Conservation (phyloP, 2,329 filamentous ascomycete species). For the Colletotrichum godetiae region DNA sequence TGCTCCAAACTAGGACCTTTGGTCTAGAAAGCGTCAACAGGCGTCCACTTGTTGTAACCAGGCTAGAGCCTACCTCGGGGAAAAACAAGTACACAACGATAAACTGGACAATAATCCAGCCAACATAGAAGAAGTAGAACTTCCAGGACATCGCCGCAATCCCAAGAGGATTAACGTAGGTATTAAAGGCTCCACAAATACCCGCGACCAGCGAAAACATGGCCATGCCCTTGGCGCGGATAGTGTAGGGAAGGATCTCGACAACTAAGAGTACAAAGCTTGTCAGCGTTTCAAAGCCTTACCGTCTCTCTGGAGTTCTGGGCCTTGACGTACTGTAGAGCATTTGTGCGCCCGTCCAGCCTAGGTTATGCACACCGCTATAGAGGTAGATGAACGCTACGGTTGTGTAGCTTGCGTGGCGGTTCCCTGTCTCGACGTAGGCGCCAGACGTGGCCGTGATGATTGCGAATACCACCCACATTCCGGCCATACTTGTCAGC, state of each 20-base stretch:
- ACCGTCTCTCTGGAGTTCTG: too few relatives aligned
- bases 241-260: conserved; percentile 64
- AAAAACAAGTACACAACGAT: conserved; percentile 49
- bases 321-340: conserved; percentile 13
- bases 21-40: conserved; percentile 25
- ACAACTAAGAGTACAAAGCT: conserved; percentile 37
- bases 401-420: conserved; percentile 20
- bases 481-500: conserved; percentile 30
- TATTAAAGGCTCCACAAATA: conserved; percentile 41
- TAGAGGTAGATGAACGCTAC: conserved; percentile 33
- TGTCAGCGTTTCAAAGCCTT: background rate
- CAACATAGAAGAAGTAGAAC: conserved; percentile 68
- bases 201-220: conserved; percentile 38
- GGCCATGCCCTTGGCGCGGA: conserved; percentile 61
- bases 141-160: conserved; percentile 61
- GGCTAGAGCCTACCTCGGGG: conserved; percentile 27
- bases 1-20: conserved; percentile 38
- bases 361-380: conserved; percentile 33
- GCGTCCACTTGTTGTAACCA: fast-evolving
- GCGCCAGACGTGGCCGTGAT: conserved; percentile 29
- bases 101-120: conserved; percentile 45
- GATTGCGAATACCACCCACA: conserved; percentile 31
- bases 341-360: conserved; percentile 34
- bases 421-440: conserved; percentile 28
- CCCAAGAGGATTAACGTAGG: conserved; percentile 62